Conservation (phyloP, 768 basidiomycete genomes). For the Mycena belliarum region DNA sequence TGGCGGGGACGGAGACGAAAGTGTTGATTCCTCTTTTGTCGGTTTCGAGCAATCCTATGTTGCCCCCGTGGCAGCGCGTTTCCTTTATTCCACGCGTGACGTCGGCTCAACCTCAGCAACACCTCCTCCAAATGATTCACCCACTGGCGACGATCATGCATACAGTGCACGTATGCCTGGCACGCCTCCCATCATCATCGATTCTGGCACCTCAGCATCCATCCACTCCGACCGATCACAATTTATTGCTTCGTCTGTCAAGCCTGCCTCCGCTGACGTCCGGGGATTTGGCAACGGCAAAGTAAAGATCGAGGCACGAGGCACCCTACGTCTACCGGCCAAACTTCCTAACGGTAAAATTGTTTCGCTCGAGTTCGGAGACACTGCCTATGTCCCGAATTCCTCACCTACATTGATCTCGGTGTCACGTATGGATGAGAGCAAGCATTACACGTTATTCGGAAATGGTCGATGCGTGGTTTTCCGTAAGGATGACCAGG, state of each 20-base stretch:
- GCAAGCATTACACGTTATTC: constrained; percentile 15
- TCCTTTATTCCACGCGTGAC: constrained; percentile 3
- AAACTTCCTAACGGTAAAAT: constrained; percentile 2
- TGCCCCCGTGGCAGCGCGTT: constrained; percentile 9
- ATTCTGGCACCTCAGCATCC: constrained; percentile 18
- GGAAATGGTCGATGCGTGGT: constrained; percentile 10
- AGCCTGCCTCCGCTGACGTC: neutral
- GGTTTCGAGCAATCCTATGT: constrained; percentile 7
- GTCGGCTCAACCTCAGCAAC: constrained; percentile 8
- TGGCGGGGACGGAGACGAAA: constrained; percentile 10
- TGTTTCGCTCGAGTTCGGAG: constrained; percentile 1
- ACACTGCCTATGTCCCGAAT: constrained; percentile 14
- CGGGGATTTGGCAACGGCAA: constrained; percentile 16
- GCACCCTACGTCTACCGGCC: constrained; percentile 1
- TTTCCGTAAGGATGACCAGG: constrained; percentile 13
- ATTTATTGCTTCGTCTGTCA: constrained; percentile 16
- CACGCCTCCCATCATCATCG: no score
- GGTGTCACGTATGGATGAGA: constrained; percentile 14
- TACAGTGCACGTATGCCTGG: constrained; percentile 14
- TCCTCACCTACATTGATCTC: constrained; percentile 16
- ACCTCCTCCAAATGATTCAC: constrained; percentile 9
- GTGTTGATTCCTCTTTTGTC: constrained; percentile 4
- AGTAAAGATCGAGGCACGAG: constrained; percentile 14
- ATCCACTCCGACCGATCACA: constrained; percentile 9
- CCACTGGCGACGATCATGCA: neutral